phyloP scores from a whole-genome alignment of 805 yeast genomes.

The Kodamaea nitidulidarum region DNA sequence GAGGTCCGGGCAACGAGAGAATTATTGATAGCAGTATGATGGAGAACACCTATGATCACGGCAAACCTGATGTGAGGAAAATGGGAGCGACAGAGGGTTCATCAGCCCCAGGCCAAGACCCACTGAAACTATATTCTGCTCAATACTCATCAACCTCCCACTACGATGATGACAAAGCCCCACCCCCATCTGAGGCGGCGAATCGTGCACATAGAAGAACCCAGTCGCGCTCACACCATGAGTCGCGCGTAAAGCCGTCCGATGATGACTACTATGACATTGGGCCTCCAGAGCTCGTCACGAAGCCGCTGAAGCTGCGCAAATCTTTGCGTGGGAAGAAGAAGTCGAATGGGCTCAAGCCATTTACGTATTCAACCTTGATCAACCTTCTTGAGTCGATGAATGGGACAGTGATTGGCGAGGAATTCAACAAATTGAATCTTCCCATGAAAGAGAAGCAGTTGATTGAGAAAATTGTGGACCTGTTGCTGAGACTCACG shows the following conservation, averaged over 20 bases:
- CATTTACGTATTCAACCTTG: slow-evolving; percentile 42
- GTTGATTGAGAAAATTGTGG: slow-evolving; percentile 79
- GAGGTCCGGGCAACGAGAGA: too few relatives aligned
- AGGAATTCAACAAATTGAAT: slow-evolving; percentile 69
- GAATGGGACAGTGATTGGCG: slow-evolving; percentile 60
- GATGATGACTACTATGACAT: slow-evolving; percentile 36
- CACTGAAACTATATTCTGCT: too few relatives aligned
- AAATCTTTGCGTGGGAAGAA: slow-evolving; percentile 15
- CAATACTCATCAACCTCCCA: too few relatives aligned
- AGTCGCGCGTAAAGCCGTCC: not conserved
- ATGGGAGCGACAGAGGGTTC: too few relatives aligned
- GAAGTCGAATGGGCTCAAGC: slow-evolving; percentile 21
- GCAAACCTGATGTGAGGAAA: too few relatives aligned
- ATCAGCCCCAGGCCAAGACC: too few relatives aligned
- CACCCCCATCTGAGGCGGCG: too few relatives aligned
- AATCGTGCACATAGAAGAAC: not conserved
- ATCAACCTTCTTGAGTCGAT: slow-evolving; percentile 53
- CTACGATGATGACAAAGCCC: too few relatives aligned
- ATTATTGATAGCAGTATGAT: too few relatives aligned
- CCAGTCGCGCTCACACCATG: not conserved
- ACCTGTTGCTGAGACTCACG: slow-evolving; percentile 77
- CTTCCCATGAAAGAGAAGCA: slow-evolving; percentile 74
- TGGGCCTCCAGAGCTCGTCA: slow-evolving; percentile 31
- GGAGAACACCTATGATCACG: too few relatives aligned
- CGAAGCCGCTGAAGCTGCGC: slow-evolving; percentile 26